Percentiles rank a stretch among this genome's conserved stretches.
Evolutionary conservation across 1,284 basidiomycete genomes (phyloP).

Genomic region (Irpex sp.): DNA sequence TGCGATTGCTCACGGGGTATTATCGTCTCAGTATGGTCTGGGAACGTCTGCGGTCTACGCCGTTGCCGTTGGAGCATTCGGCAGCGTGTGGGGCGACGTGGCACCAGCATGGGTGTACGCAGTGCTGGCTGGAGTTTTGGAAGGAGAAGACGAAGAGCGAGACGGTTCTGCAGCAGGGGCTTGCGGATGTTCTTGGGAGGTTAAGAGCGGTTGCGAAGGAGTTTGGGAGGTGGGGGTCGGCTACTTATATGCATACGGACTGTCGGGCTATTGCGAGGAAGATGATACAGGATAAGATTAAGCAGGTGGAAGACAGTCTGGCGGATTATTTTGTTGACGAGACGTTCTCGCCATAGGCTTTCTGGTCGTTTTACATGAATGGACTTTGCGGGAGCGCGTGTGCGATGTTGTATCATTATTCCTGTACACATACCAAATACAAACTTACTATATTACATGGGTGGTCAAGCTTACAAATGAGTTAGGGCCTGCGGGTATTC

Average conservation of each 20-base stretch:
- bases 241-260: slow-evolving; percentile 69
- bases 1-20: slow-evolving; percentile 59
- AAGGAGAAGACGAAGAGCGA: slow-evolving; percentile 48
- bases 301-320: slow-evolving; percentile 46
- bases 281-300: slow-evolving; percentile 47
- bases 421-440: not conserved
- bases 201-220: slow-evolving; percentile 53
- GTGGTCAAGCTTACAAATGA: not conserved
- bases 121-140: slow-evolving; percentile 53
- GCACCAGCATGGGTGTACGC: slow-evolving; percentile 62
- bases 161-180: slow-evolving; percentile 44
- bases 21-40: slow-evolving; percentile 56
- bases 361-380: not conserved
- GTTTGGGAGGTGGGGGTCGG: slow-evolving; percentile 60
- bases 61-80: slow-evolving; percentile 55
- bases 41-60: slow-evolving; percentile 51
- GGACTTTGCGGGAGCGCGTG: not conserved
- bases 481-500: not conserved
- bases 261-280: slow-evolving; percentile 52
- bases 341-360: no score
- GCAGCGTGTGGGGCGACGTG: slow-evolving; percentile 56
- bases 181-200: slow-evolving; percentile 59
- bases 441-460: not conserved
- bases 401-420: not conserved
- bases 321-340: slow-evolving; percentile 50